Base-by-base conservation (phyloP, 148 eudicot genomes). In the Oxyria digyna region DNA sequence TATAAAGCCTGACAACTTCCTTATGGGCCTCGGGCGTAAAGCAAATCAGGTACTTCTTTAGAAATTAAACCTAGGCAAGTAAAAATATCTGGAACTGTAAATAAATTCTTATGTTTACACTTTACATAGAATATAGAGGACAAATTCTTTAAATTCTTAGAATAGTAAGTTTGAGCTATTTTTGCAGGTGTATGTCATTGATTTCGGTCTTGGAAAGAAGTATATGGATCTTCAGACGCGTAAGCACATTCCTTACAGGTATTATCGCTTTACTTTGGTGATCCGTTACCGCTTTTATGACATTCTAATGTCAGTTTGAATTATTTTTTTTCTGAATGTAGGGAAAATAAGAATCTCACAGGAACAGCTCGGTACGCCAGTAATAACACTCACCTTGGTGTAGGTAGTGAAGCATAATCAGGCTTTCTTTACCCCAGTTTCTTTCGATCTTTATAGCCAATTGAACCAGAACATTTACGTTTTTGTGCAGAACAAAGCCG, bases 361-460 rank as follows among this genome's bases (percentile, higher is more conserved):
- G 84, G 87, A 68, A 83, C 87, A 27, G 87, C 87, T 42, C 84
- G 87, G 24, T 83, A 83, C 70, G 87, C 87, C 35, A 83, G 87
- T 68, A 82, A 81, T 50, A 83, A 81, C 67, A 83, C 87, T 71
- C 87, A 83, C 74, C 84, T 81, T 67, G 87, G 87, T 42, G 76
- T 83, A 69, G 87, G 87, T 81, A 76, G 78, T 75, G 74, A 73
- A 66, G 8, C 64, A 27, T 29, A 69, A 33, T 54, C 31, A 59
- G 65, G 18, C 37, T 59, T 59, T 59, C 65, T 59, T 31, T 59
- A 59, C 65, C 15, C 62, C 37, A 59, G 9, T 12, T 29, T 10
- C 31, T 59, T 59, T 27, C 37, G 13, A 55, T 24, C 20, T 21
- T 41, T 26, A 31, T 27, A 73, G 32, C 26, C 54, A 26, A 15